These are phyloP conservation scores for Fusarium decemcellulare DNA, from an alignment of 2,329 filamentous ascomycete genomes.

Conservation along the genomic window DNA sequence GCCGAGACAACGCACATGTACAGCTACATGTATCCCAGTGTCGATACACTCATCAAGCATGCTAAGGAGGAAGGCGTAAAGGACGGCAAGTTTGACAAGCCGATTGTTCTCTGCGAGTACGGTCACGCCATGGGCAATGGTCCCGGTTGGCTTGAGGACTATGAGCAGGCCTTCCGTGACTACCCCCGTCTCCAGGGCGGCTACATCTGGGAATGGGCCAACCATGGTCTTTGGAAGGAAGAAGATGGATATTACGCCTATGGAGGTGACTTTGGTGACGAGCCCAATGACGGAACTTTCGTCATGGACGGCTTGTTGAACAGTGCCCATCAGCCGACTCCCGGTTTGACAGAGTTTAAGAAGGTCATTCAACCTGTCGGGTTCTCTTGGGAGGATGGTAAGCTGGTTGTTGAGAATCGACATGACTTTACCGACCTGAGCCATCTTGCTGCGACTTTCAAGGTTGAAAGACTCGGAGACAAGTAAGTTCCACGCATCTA, in stretches of 20 bases:
- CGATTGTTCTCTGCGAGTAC: slow-evolving; percentile 72
- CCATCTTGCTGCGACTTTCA: slow-evolving; percentile 60
- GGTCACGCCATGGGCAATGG: slow-evolving; percentile 81
- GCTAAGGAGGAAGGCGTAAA: slow-evolving; percentile 59
- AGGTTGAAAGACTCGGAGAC: slow-evolving; percentile 58
- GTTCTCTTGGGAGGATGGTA: slow-evolving; percentile 53
- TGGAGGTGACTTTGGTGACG: slow-evolving; percentile 74
- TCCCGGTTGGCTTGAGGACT: slow-evolving; percentile 78
- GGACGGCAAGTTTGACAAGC: slow-evolving; percentile 66
- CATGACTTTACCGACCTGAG: slow-evolving; percentile 64
- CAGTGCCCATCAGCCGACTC: slow-evolving; percentile 68
- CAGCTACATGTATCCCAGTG: slow-evolving; percentile 75
- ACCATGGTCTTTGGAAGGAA: slow-evolving; percentile 69
- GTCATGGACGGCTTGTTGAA: slow-evolving; percentile 73
- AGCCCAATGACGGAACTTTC: slow-evolving; percentile 72
- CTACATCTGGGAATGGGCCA: slow-evolving; percentile 77
- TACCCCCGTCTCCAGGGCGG: slow-evolving; percentile 76
- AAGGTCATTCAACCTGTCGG: slow-evolving; percentile 70
- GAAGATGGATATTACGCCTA: slow-evolving; percentile 72
- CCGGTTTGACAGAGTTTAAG: slow-evolving; percentile 69
- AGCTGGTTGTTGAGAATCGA: slow-evolving; percentile 61
- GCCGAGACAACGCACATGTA: slow-evolving; percentile 75
- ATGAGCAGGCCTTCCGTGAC: slow-evolving; percentile 73
- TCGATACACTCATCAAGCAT: slow-evolving; percentile 65
- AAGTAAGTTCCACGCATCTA: slow-evolving; percentile 51